Base-by-base conservation (phyloP, 2,329 filamentous ascomycete species). In the Colletotrichum theobromicola region DNA sequence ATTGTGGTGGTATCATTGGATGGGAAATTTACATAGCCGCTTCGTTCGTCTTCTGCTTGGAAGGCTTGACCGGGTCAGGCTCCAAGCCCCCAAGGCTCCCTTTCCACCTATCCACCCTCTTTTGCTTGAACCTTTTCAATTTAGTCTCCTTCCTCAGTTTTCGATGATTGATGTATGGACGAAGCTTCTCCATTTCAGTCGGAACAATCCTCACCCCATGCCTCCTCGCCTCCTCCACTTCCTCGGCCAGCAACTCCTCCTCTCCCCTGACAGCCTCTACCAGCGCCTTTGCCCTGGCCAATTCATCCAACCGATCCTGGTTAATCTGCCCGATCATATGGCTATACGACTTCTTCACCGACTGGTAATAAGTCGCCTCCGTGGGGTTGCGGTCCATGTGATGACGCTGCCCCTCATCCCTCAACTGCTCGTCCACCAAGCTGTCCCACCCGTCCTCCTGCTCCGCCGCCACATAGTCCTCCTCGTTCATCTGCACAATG, bases 361-460 rank as follows among this genome's bases (percentile, higher is more conserved):
- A 60, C 8, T 65, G 26, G 58, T 28, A 18, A 35, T 58, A 76
- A 53, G 28, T 26, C 32, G 32, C 9, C 21, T n/a, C 18, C 9
- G 12, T 15, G 4, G 8, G 2, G 3, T 34, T 10, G 16, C 26
- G 32, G 7, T 5, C 28, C 9, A 2, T 46, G 18, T 21, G 28
- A 55, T 26, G 30, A 10, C 34, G 26, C 9, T 16, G 65, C 58
- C 18, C 46, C 7, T 10, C 58, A 1, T 28, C 16, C 30, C 24
- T n/a, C 32, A 68, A 7, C 62, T 28, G 76, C 13, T 77, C 60
- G 6, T 71, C 76, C 37, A 90, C 77, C 18, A 84, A 55, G 7
- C 37, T 30, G 34, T 90, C 89, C 89, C 90, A 92, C 21, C 74
- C 62, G 77, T 92, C 90, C 74, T 90, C 88, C 6, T 82, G 76